Evolutionary conservation across 2,329 filamentous ascomycete species (phyloP), one percentile per base, ranked within the genome.

Genomic region (Aspergillus ustus): DNA sequence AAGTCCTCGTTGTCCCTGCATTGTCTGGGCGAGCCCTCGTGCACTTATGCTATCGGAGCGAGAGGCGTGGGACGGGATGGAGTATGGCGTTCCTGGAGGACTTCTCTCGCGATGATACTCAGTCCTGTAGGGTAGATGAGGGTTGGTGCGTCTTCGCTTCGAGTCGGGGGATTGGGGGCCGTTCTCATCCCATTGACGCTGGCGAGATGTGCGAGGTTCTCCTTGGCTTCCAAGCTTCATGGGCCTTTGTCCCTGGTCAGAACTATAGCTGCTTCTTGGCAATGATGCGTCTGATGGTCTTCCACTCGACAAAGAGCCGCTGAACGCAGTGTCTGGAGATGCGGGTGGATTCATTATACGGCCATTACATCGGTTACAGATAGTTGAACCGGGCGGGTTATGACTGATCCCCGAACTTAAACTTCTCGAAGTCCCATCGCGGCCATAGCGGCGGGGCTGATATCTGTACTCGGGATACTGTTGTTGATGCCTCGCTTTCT

Each of bases 401-500:
- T 74, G 72, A 56, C 69, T 75, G 52, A 78, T 73, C 1, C 73
- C 71, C 7, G 76, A 72, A 15, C 69, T 71, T 7, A 69, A 49
- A 46, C 67, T 75, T 46, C 77, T 78, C 61, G 73, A 72, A 60
- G 73, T 79, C 13, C 78, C 77, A 66, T 85, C 86, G 40, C 91
- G 86, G 20, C 80, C 80, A 60, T 83, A 84, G 34, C 91, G 85
- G 25, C 91, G 89, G 40, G 95, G 95, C 75, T 97, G 92, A 74
- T 98, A 99, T 65, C 93, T 89, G 78, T 99, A 99, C 67, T 92
- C 90, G 2, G 95, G 95, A 75, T 97, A 97, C 78, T 93, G 91
- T 66, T 89, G 88, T 72, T 92, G 89, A 76, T 99, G 95, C 19
- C 91, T 89, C 63, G 88, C 83, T 81, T 98, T 98, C 77, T 98